Evolutionary conservation across 306 rosid genomes (phyloP).

Genomic region (Macrotyloma uniflorum): DNA sequence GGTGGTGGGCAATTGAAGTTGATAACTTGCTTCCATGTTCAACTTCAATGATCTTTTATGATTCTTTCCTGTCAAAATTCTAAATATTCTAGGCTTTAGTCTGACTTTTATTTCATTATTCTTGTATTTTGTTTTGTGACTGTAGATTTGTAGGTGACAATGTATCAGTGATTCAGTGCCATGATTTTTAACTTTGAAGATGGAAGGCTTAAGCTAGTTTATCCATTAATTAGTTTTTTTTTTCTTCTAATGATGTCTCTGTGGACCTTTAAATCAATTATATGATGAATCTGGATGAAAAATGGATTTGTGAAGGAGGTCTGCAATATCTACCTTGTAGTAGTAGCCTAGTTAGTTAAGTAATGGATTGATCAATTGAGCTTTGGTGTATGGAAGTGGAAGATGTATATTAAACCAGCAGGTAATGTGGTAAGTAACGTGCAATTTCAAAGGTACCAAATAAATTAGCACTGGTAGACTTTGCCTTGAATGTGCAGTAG

Average conservation of each 20-base stretch:
- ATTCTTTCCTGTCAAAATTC: slow-evolving; percentile 1
- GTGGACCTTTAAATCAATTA: not conserved
- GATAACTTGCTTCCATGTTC: not conserved
- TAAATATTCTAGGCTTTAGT: not conserved
- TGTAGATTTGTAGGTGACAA: slow-evolving; percentile 7
- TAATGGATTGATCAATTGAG: not conserved
- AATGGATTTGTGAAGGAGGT: not conserved
- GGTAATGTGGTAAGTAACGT: not conserved
- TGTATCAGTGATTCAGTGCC: not conserved
- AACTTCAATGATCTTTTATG: not conserved
- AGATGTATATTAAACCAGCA: not conserved
- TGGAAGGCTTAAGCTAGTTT: not conserved
- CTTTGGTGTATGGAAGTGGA: not conserved
- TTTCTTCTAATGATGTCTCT: not conserved
- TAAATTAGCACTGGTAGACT: not conserved
- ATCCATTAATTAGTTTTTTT: slow-evolving; percentile 8
- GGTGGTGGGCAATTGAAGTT: not conserved
- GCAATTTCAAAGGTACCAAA: not conserved
- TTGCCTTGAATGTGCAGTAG: not conserved
- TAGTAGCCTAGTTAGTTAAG: too few species aligned
- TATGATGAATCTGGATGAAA: not conserved
- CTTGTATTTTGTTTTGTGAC: not conserved
- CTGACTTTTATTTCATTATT: slow-evolving; percentile 4
- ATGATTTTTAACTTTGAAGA: not conserved
- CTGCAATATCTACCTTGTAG: too few species aligned